Evolutionary conservation across 2,329 filamentous ascomycete species (phyloP).

Genomic region (Fusarium annulatum): DNA sequence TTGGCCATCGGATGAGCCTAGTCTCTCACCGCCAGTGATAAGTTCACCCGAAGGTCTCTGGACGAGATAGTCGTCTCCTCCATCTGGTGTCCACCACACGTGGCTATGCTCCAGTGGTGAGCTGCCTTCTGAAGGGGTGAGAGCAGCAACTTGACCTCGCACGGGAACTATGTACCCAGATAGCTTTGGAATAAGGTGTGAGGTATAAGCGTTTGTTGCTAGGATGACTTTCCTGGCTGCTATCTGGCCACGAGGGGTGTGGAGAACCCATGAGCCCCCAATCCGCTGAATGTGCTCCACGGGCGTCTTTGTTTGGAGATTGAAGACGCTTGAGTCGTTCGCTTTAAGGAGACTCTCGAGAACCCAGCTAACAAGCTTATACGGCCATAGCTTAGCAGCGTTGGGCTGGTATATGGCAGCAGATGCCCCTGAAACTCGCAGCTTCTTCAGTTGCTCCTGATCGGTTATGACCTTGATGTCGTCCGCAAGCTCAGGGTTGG

Average conservation of each 20-base stretch:
- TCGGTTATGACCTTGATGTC: conserved; percentile 56
- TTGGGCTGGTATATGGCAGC: conserved; percentile 73
- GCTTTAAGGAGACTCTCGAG: conserved; percentile 66
- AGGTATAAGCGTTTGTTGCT: conserved; percentile 87
- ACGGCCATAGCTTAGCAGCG: conserved; percentile 82
- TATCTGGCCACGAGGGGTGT: conserved; percentile 77
- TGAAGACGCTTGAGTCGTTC: conserved; percentile 62
- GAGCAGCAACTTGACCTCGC: conserved; percentile 76
- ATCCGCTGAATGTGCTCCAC: conserved; percentile 61
- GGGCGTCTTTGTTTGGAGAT: conserved; percentile 80
- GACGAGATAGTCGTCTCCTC: conserved; percentile 77
- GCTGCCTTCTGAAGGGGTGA: conserved; percentile 64
- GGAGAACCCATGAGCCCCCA: conserved; percentile 65
- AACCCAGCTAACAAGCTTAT: conserved; percentile 82
- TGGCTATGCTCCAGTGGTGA: conserved; percentile 67
- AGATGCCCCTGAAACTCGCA: conserved; percentile 66
- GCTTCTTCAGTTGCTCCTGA: conserved; percentile 56
- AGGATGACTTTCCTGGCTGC: conserved; percentile 73
- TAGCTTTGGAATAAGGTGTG: conserved; percentile 76
- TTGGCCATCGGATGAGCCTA: conserved; percentile 58
- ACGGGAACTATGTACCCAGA: conserved; percentile 80
- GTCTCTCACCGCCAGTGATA: conserved; percentile 77
- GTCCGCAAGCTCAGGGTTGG: conserved; percentile 67
- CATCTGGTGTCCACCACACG: conserved; percentile 64
- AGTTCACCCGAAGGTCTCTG: conserved; percentile 72